Conservation (phyloP, 208 protist species). For the Herpetomonas tarakana region DNA sequence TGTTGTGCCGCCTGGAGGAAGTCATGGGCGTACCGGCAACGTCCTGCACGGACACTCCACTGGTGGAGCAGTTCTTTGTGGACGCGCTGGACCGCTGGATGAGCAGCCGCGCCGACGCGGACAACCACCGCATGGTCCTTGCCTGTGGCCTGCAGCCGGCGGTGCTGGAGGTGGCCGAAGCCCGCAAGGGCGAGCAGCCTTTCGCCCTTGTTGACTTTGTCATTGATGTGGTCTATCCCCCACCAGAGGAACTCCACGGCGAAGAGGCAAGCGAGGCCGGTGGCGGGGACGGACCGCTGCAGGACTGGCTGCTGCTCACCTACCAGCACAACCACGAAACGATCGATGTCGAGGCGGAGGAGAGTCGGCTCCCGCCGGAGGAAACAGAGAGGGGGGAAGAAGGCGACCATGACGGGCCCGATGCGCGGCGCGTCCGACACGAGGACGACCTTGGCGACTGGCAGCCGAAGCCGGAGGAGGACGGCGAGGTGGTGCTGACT, state of each 20-base stretch:
- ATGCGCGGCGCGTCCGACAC: not conserved
- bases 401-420: not conserved
- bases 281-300: not conserved
- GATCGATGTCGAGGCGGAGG: conserved; percentile 39
- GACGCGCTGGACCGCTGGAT: conserved; percentile 80
- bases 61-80: conserved; percentile 79
- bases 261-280: conserved; percentile 7
- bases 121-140: conserved; percentile 53
- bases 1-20: conserved; percentile 37
- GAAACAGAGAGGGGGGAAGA: conserved; percentile 1
- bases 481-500: conserved; percentile 63
- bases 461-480: conserved; percentile 35
- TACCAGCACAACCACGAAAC: conserved; percentile 69
- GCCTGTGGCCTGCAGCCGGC: conserved; percentile 70
- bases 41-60: conserved; percentile 13
- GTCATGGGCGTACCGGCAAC: conserved; percentile 25
- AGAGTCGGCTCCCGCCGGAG: not conserved
- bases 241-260: conserved; percentile 1
- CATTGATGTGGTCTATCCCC: conserved; percentile 81
- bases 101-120: conserved; percentile 14
- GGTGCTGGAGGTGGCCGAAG: conserved; percentile 38
- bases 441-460: conserved; percentile 22
- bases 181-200: conserved; percentile 19
- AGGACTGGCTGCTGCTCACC: conserved; percentile 76
- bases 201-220: conserved; percentile 73